Evolutionary conservation across 2,329 filamentous ascomycete genomes (phyloP), one percentile per base, ranked within the genome.

Genomic region (Ophiostoma pallidulum): DNA sequence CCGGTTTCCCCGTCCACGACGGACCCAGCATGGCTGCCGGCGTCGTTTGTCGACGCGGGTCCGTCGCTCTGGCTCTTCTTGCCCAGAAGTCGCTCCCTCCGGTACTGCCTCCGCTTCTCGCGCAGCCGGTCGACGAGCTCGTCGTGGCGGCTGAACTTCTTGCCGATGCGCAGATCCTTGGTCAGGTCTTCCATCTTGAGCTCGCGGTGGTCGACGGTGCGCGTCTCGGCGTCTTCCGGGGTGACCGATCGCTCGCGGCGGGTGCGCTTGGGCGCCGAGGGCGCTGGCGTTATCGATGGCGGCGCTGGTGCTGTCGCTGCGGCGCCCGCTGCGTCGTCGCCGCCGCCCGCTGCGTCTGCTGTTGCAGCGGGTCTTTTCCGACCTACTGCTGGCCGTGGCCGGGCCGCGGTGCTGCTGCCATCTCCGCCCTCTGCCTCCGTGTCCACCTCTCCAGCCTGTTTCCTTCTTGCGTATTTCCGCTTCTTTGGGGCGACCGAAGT

Each of bases 121-220:
- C 74, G 67, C 65, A 86, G 75, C 37, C 86, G 78, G 54, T 81
- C 73, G 36, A 80, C 77, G 56, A 92, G 80, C 58, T 84, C 80
- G 57, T 81, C 78, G 55, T 88, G 84, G 3, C 82, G 75, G 57
- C 80, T 82, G 48, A 87, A 90, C 51, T 83, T 80, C 61, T 84
- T 86, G 49, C 86, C 86, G 48, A 83, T 82, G 19, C 74, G 73
- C 45, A 84, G 67, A 58, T 87, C 83, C 52, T 74, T 77, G 42
- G 79, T 85, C 3, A 92, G 65, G 49, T 88, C 83, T 37, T 73
- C 75, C 80, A 92, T 87, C 46, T 78, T 86, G 22, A 85, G 73
- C 4, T 73, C 74, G 20, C 75, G 74, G 19, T 78, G 70, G 58
- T 89, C 82, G 47, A 91, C 80, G 52, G 74, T 63, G 49, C 75